Evolutionary conservation across 306 rosid species (phyloP), one percentile per base, ranked within the genome.

Genomic region (Arachis hypogaea): DNA sequence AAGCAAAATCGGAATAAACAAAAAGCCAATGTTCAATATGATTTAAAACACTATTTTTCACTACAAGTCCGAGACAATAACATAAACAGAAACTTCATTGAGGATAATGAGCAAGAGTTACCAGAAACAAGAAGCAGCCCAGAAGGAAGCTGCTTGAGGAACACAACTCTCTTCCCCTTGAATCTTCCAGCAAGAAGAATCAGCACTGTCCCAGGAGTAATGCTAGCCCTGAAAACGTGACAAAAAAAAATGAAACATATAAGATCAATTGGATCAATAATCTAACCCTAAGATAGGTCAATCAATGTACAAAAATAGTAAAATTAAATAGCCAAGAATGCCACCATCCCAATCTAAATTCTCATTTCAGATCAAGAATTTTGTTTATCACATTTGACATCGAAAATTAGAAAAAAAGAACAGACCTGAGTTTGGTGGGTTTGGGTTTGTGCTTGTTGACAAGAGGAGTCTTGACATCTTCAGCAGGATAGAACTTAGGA

Each of bases 101-200:
- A 14, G 63, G 3, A 11, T 54, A 65, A 16, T 12, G 5, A 45
- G 38, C 33, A 22, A 10, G 42, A 73, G 62, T 72, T 79, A 88
- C 93, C 93, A 33, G 93, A 84, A 5, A 88, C 87, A 16, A 88
- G 82, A 67, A 88, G 90, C 79, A 88, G 77, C 16, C 93, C 93
- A 66, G 93, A 88, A 5, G 88, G 71, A 11, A 88, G 85, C 85
- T 88, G 93, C 68, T 82, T 86, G 58, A 88, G 73, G 62, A 86
- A 88, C 44, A 86, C 93, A 4, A 88, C 93, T 45, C 93, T 75
- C 82, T 84, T 88, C 22, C 93, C 93, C 87, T 80, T 88, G 67
- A 88, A 88, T 64, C 90, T 82, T 7, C 93, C 93, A 7, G 93
- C 85, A 68, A 88, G 93, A 59, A 88, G 63, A 12, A 88, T 88